Conservation (phyloP, 108 stramenopile species). For the Nannochloropsis granulata region DNA sequence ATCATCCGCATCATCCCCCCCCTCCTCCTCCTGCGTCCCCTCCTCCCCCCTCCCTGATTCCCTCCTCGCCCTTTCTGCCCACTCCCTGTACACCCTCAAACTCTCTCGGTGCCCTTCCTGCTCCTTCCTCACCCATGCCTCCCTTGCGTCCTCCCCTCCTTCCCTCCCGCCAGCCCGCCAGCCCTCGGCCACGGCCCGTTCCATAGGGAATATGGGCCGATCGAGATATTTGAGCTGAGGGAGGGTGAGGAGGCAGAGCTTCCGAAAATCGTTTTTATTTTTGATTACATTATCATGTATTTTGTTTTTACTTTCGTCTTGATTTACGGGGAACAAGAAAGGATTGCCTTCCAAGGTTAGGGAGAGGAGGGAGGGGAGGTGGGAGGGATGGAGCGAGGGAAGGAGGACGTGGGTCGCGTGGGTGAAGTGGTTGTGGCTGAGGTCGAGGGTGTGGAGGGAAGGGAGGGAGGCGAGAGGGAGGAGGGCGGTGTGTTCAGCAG, state of each 20-base stretch:
- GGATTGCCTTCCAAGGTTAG: constrained; percentile 33
- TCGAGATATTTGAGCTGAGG: constrained; percentile 52
- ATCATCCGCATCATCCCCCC: neutral
- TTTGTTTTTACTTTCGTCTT: too few relatives aligned
- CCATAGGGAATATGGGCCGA: constrained; percentile 54
- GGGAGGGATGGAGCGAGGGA: neutral
- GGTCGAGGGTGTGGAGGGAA: constrained; percentile 13
- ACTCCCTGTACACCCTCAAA: neutral
- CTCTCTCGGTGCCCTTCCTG: neutral
- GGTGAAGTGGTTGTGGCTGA: constrained; percentile 24
- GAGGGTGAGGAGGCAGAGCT: constrained; percentile 42
- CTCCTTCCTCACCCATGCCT: neutral
- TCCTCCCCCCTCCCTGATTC: neutral
- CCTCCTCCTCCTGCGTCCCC: neutral
- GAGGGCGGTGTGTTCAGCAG: neutral
- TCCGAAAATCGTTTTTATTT: constrained; percentile 44
- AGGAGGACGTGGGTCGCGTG: neutral
- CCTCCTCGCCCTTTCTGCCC: neutral
- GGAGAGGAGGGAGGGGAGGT: constrained; percentile 2
- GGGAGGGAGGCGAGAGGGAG: neutral
- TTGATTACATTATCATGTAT: too few relatives aligned
- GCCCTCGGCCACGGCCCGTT: constrained; percentile 45
- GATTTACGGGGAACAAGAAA: neutral
- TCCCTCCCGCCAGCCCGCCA: constrained; percentile 49
- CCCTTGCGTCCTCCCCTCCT: constrained; percentile 10